These are phyloP conservation scores for Nothophoma quercina DNA, from an alignment of 2,329 filamentous ascomycete genomes.

Conservation along the genomic window DNA sequence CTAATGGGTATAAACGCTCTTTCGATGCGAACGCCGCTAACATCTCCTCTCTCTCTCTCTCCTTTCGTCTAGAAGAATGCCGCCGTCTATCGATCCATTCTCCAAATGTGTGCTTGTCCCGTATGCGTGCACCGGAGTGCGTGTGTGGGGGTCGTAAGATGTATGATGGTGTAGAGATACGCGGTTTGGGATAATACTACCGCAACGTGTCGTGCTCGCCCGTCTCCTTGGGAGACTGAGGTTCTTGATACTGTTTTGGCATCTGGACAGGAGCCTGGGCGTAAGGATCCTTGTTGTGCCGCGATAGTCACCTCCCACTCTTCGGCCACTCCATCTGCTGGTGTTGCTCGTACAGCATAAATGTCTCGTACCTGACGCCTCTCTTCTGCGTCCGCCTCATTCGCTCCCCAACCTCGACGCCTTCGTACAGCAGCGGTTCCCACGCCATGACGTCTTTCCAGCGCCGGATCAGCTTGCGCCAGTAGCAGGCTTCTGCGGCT, in stretches of 20 bases:
- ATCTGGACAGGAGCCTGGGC: slow-evolving; percentile 1
- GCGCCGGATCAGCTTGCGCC: slow-evolving; percentile 21
- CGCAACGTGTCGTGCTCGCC: slow-evolving; percentile 11
- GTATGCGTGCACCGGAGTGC: neutral
- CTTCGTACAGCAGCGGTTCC: slow-evolving; percentile 36
- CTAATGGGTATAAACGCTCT: slow-evolving; percentile 28
- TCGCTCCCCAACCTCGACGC: slow-evolving; percentile 28
- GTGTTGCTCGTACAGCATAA: slow-evolving; percentile 27
- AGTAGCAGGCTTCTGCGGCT: slow-evolving; percentile 46
- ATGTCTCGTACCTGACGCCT: slow-evolving; percentile 43
- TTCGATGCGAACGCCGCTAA: neutral
- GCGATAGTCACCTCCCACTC: slow-evolving; percentile 1
- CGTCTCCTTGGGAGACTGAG: neutral
- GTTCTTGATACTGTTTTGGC: too few species aligned
- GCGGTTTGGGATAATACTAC: neutral
- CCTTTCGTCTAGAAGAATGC: neutral
- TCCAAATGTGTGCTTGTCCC: neutral
- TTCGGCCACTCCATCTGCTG: slow-evolving; percentile 13
- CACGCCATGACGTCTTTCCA: slow-evolving; percentile 29
- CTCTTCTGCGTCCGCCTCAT: slow-evolving; percentile 33
- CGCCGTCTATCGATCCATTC: neutral
- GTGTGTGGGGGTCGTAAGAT: neutral
- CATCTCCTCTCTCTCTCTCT: too few species aligned
- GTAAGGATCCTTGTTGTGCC: slow-evolving; percentile 7
- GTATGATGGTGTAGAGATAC: neutral